Evolutionary conservation across 2,329 filamentous ascomycete genomes (phyloP), one percentile per base, ranked within the genome.

Genomic region (Aspergillus candidus): DNA sequence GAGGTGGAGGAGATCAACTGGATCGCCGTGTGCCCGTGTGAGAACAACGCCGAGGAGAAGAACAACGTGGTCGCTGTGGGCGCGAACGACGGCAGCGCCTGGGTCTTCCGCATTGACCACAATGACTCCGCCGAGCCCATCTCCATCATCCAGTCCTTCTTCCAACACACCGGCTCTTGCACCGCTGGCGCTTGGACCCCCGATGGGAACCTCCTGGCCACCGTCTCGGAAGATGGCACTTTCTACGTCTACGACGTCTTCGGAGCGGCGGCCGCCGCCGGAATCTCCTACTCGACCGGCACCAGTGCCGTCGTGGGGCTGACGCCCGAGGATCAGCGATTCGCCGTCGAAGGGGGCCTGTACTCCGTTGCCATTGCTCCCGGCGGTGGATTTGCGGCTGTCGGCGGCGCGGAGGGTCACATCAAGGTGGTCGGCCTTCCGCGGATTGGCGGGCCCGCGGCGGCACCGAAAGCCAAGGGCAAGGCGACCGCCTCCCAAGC

Each of bases 1-100:
- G 93, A 98, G 66, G 91, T 96, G 8, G 86, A 94, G 56, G 91
- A 97, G 69, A 84, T 98, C 60, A 94, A 93, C 72, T 98, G 91
- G 90, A 69, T 97, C 30, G 69, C 75, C 1, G 70, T 88, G 0
- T 94, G 87, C 62, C 89, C 90, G 75, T 83, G 49, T 67, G 81
- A 11, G 34, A 49, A 57, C 33, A 62, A 58, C 1, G 56, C 60
- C 4, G 65, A 68, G 31, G 71, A 74, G 5, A 80, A 87, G 62
- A 79, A 84, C 48, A 94, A 96, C 69, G 82, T 88, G 7, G 63
- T 98, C 50, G 93, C 93, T 0, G 72, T 98, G 6, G 93, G 93
- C 45, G 89, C 89, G 30, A 86, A 79, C 31, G 90, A 98, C 63
- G 93, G 93, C 43, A 90, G 84, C 40, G 89, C 96, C 34, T 98